phyloP scores from a whole-genome alignment of 2,329 filamentous ascomycete species.

The Didymella lethalis region DNA sequence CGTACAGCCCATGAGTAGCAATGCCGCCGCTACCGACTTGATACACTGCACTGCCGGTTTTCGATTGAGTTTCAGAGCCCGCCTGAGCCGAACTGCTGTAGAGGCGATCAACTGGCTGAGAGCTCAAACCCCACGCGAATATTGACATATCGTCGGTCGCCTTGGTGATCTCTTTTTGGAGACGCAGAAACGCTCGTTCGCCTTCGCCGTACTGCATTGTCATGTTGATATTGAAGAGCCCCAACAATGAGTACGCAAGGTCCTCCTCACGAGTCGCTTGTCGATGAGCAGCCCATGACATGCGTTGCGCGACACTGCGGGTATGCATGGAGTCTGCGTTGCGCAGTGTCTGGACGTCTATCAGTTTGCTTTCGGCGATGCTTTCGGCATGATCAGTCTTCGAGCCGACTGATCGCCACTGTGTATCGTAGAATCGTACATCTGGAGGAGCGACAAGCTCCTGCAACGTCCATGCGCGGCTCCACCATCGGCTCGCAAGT shows the following conservation, averaged over 20 bases:
- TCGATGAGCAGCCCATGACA: slow-evolving; percentile 28
- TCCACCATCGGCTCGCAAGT: slow-evolving; percentile 19
- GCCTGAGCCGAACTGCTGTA: no score
- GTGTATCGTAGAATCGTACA: slow-evolving; percentile 17
- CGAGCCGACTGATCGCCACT: slow-evolving; percentile 9
- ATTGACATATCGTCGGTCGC: neutral
- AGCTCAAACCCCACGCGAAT: neutral
- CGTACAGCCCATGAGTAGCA: neutral
- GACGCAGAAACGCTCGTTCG: neutral
- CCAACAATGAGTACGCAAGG: neutral
- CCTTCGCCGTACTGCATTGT: neutral
- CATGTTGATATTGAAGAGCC: neutral
- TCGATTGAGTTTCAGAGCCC: neutral
- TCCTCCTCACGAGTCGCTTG: slow-evolving; percentile 12
- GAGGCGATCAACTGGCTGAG: neutral
- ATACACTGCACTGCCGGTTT: neutral
- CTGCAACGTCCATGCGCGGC: slow-evolving; percentile 22
- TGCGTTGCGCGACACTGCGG: slow-evolving; percentile 15
- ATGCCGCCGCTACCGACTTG: neutral
- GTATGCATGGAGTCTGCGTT: neutral
- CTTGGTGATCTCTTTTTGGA: neutral
- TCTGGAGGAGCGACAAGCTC: slow-evolving; percentile 18
- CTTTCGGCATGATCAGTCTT: slow-evolving; percentile 1
- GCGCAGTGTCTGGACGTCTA: neutral
- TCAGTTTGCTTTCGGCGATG: neutral